Percentiles rank a stretch among this genome's conserved stretches.
phyloP scores from a whole-genome alignment of 2,329 filamentous ascomycete species.

The Aureobasidium lini region DNA sequence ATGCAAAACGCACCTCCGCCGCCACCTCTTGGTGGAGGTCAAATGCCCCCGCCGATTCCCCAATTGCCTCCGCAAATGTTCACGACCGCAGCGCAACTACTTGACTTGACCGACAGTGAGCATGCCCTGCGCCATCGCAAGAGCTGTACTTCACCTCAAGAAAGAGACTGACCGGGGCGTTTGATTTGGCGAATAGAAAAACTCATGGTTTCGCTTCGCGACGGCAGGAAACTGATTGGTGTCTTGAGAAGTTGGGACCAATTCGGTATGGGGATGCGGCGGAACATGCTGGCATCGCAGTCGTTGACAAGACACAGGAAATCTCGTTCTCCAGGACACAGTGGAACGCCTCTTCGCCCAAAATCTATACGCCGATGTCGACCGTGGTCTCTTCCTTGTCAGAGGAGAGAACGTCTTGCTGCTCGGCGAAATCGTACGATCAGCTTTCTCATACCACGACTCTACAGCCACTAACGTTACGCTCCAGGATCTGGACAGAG shows the following conservation, averaged over 20 bases:
- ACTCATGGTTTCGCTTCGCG: slow-evolving; percentile 80
- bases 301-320: slow-evolving; percentile 51
- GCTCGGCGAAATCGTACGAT: slow-evolving; percentile 72
- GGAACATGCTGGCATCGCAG: too few species aligned
- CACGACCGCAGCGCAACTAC: slow-evolving; percentile 87
- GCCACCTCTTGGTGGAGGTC: slow-evolving; percentile 13
- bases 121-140: slow-evolving; percentile 16
- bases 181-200: slow-evolving; percentile 60
- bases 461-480: not conserved
- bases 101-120: slow-evolving; percentile 97
- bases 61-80: slow-evolving; percentile 94
- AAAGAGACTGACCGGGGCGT: slow-evolving; percentile 22
- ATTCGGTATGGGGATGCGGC: slow-evolving; percentile 59
- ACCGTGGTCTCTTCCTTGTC: slow-evolving; percentile 82
- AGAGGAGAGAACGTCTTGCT: slow-evolving; percentile 95
- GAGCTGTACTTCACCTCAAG: not conserved
- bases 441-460: not conserved
- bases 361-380: slow-evolving; percentile 73
- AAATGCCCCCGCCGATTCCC: slow-evolving; percentile 36
- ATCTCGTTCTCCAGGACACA: slow-evolving; percentile 89
- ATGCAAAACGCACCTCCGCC: slow-evolving; percentile 24
- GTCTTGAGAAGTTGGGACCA: slow-evolving; percentile 96
- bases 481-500: slow-evolving; percentile 76
- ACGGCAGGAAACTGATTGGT: slow-evolving; percentile 89
- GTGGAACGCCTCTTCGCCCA: slow-evolving; percentile 76